A percentile compares a stretch with the other conserved stretches of the same genome.
Evolutionary conservation across 2,329 filamentous ascomycete genomes (phyloP).

Genomic region (Colletotrichum somersetense): DNA sequence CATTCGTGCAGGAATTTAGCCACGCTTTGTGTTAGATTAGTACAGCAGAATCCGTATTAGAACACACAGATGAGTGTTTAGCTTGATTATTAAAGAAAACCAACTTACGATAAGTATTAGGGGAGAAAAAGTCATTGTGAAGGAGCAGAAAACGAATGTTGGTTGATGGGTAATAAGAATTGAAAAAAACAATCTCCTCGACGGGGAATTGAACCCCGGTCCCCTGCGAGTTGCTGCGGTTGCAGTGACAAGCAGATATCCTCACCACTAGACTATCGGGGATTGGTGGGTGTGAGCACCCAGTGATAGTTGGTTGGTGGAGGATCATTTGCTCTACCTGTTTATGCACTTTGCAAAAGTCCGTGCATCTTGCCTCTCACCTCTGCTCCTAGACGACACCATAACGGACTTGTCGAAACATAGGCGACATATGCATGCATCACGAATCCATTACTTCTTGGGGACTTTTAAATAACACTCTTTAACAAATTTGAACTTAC

Average conservation of each 20-base stretch:
- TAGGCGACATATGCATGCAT: too few relatives aligned
- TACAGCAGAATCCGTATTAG: background rate
- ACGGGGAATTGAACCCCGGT: constrained; percentile 42
- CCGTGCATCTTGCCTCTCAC: background rate
- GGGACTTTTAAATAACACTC: background rate
- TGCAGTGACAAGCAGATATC: constrained; percentile 40
- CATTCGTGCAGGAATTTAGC: background rate
- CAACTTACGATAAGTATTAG: too few relatives aligned
- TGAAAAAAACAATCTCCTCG: constrained; percentile 27
- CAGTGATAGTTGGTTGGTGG: constrained; percentile 12
- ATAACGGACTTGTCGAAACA: too few relatives aligned
- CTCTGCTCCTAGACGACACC: background rate
- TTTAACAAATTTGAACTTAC: background rate
- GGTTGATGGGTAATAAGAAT: background rate
- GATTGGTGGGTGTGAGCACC: constrained; percentile 1
- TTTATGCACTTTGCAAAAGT: background rate
- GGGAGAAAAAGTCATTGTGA: too few relatives aligned
- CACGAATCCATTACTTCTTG: background rate
- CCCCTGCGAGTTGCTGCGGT: constrained; percentile 34
- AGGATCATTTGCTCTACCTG: rapidly evolving
- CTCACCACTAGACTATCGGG: constrained; percentile 42
- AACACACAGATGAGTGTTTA: background rate
- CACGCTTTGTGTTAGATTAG: too few relatives aligned
- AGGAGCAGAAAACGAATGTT: background rate
- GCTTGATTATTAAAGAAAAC: too few relatives aligned